phyloP scores from a whole-genome alignment of 2,329 filamentous ascomycete species.

The Cordyceps sp. region DNA sequence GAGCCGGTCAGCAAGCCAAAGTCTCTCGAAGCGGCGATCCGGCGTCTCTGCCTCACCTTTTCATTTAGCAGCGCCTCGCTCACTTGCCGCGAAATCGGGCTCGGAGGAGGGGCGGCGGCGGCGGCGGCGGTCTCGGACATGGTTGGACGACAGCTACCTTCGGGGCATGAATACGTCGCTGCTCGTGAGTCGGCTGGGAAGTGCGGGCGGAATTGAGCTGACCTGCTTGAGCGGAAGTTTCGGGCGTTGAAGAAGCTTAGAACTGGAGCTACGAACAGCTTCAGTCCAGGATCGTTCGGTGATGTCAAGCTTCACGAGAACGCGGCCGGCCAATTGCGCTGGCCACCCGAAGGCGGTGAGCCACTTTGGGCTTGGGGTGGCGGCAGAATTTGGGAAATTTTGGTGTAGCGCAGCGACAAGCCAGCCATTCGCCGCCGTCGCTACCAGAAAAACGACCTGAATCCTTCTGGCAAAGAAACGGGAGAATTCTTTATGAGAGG shows the following conservation, averaged over 20 bases:
- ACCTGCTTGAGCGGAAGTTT: slow-evolving; percentile 1
- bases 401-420: too few relatives aligned
- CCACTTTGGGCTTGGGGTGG: slow-evolving; percentile 8
- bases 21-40: too few relatives aligned
- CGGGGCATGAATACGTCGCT: too few relatives aligned
- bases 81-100: slow-evolving; percentile 64
- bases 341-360: slow-evolving; percentile 27
- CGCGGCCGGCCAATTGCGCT: slow-evolving; percentile 17
- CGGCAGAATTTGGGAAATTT: slow-evolving; percentile 32
- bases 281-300: slow-evolving; percentile 10
- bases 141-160: slow-evolving; percentile 9
- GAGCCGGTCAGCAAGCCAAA: slow-evolving; percentile 22
- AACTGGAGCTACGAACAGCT: slow-evolving; percentile 14
- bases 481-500: too few relatives aligned
- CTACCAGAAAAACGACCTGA: too few relatives aligned
- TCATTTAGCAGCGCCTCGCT: slow-evolving; percentile 98
- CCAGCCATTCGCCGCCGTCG: too few relatives aligned
- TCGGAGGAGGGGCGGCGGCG: slow-evolving; percentile 31
- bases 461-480: neutral
- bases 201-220: too few relatives aligned
- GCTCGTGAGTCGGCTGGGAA: too few relatives aligned
- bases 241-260: slow-evolving; percentile 3
- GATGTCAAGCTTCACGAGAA: slow-evolving; percentile 21
- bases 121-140: slow-evolving; percentile 36
- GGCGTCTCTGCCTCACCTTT: slow-evolving; percentile 59